A percentile compares a stretch with the other conserved stretches of the same genome.
phyloP scores from a whole-genome alignment of 192 early-diverging fungal genomes.

The Powellomyces hirtus region DNA sequence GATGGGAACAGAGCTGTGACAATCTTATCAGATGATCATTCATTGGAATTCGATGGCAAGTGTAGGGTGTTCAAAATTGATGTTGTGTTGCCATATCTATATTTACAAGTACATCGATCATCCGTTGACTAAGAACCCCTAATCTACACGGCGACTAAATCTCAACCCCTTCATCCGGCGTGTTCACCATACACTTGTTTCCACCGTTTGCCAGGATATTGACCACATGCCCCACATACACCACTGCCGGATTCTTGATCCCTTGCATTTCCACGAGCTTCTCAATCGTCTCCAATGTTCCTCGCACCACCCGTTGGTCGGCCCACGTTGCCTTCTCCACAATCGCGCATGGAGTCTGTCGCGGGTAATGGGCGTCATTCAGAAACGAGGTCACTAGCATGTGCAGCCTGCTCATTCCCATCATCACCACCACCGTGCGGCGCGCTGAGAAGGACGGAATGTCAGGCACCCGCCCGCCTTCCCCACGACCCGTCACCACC shows the following conservation, averaged over 20 bases:
- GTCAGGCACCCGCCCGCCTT: conserved; percentile 69
- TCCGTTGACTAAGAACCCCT: too few species aligned
- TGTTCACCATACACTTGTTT: too few species aligned
- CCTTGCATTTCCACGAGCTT: conserved; percentile 54
- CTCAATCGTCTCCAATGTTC: conserved; percentile 63
- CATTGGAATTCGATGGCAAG: too few species aligned
- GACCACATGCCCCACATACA: conserved; percentile 30
- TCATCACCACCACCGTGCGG: conserved; percentile 79
- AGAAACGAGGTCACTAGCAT: conserved; percentile 57
- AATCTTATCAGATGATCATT: too few species aligned
- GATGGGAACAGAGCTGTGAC: too few species aligned
- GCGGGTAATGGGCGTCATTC: conserved; percentile 61
- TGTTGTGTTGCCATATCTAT: too few species aligned
- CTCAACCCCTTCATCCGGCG: too few species aligned
- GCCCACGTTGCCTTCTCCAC: conserved; percentile 71
- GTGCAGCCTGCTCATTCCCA: conserved; percentile 73
- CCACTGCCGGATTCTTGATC: conserved; percentile 71
- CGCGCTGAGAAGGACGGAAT: conserved; percentile 64
- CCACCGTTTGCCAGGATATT: too few species aligned
- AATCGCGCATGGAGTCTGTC: conserved; percentile 66
- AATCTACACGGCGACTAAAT: too few species aligned
- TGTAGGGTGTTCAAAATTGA: too few species aligned
- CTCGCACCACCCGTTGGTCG: conserved; percentile 68
- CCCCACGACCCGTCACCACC: conserved; percentile 79
- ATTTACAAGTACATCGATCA: too few species aligned